phyloP scores from a whole-genome alignment of 169 alveolate species.

The Fabrea salina region DNA sequence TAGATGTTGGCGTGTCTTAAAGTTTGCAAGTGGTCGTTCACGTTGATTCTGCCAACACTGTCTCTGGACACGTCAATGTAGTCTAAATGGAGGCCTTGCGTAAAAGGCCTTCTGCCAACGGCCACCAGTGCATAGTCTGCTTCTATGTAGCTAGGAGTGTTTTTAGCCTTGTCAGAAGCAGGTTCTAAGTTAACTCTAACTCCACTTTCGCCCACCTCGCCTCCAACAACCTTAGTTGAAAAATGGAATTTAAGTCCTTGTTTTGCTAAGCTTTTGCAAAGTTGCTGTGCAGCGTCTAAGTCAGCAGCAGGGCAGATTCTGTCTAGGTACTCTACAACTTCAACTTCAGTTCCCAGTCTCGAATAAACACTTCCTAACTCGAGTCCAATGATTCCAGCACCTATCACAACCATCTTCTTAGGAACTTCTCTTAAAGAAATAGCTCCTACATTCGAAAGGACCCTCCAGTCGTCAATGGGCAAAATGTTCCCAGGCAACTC shows the following conservation, averaged over 20 bases:
- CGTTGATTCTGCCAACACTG: constrained; percentile 80
- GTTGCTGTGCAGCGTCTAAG: constrained; percentile 78
- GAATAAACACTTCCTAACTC: constrained; percentile 95
- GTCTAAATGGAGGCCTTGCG: constrained; percentile 89
- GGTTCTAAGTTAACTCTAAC: constrained; percentile 30
- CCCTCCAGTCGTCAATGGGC: constrained; percentile 80
- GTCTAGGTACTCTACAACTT: constrained; percentile 75
- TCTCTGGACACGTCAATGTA: constrained; percentile 84
- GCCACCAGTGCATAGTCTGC: constrained; percentile 93
- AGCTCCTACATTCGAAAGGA: constrained; percentile 83
- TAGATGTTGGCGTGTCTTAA: constrained; percentile 75
- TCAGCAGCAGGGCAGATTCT: constrained; percentile 68
- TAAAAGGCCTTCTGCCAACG: constrained; percentile 96
- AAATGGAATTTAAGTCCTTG: constrained; percentile 81
- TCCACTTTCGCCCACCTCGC: constrained; percentile 56
- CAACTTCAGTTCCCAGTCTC: constrained; percentile 91
- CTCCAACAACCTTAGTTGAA: constrained; percentile 81
- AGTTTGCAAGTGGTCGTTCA: constrained; percentile 73
- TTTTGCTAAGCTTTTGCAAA: constrained; percentile 77
- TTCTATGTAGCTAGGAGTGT: constrained; percentile 53
- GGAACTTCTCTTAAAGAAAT: constrained; percentile 81
- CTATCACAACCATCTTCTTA: constrained; percentile 90
- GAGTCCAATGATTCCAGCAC: constrained; percentile 98
- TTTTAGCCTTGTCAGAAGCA: not conserved
- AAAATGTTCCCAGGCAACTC: constrained; percentile 82